Percentiles rank a stretch among this genome's conserved stretches.
Evolutionary conservation across 2,329 filamentous ascomycete genomes (phyloP).

Genomic region (Neonectria ditissima): DNA sequence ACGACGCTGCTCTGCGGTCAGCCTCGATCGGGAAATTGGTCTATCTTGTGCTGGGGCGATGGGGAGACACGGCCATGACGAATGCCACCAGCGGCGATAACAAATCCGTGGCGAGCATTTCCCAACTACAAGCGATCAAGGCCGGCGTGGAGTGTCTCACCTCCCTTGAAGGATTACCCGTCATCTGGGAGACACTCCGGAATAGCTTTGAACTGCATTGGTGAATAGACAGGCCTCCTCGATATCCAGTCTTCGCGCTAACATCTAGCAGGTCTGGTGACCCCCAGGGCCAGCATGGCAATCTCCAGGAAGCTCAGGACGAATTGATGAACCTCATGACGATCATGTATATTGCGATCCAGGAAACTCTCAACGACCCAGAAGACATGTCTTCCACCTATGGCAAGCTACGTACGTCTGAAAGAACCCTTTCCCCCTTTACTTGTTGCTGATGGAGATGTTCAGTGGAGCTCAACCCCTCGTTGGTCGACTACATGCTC

Average conservation of each 20-base stretch:
- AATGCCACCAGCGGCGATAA: constrained; percentile 55
- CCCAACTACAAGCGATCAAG: constrained; percentile 71
- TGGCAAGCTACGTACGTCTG: constrained; percentile 63
- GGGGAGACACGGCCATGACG: constrained; percentile 74
- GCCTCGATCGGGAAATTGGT: constrained; percentile 68
- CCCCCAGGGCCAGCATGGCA: constrained; percentile 51
- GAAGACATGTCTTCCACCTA: constrained; percentile 61
- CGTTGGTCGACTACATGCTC: constrained; percentile 78
- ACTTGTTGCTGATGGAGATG: constrained; percentile 35
- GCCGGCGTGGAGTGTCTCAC: constrained; percentile 64
- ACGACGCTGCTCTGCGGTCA: constrained; percentile 61
- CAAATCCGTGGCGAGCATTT: constrained; percentile 64
- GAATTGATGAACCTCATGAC: constrained; percentile 73
- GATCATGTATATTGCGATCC: constrained; percentile 70
- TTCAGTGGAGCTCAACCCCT: constrained; percentile 70
- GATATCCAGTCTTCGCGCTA: constrained; percentile 43
- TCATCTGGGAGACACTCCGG: constrained; percentile 64
- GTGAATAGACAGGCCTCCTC: constrained; percentile 50
- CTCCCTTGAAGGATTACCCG: constrained; percentile 61
- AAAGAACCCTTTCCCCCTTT: background rate
- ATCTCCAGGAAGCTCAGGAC: constrained; percentile 66
- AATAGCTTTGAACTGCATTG: constrained; percentile 65
- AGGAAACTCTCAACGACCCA: constrained; percentile 65
- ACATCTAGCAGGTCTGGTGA: constrained; percentile 59
- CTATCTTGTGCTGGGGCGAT: constrained; percentile 75